phyloP scores from a whole-genome alignment of 2,329 filamentous ascomycete genomes.

The Pseudocercospora crystallina region DNA sequence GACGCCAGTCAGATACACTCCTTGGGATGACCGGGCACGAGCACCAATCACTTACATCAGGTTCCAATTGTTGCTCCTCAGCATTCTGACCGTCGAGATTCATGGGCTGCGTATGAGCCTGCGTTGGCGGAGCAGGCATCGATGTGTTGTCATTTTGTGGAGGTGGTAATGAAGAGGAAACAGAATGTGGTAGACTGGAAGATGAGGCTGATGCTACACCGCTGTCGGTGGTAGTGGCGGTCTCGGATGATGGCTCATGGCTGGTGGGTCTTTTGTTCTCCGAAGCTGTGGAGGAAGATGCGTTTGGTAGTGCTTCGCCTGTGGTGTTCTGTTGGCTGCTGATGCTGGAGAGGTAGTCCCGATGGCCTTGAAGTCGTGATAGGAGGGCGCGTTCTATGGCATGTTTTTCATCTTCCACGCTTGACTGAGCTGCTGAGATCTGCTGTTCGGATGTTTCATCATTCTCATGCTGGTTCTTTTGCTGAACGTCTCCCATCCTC shows the following conservation, averaged over 20 bases:
- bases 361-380: slow-evolving; percentile 18
- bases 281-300: neutral
- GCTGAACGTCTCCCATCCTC: no score
- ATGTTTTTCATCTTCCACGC: slow-evolving; percentile 4
- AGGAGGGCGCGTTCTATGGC: slow-evolving; percentile 21
- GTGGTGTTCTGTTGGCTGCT: neutral
- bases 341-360: slow-evolving; percentile 15
- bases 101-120: slow-evolving; percentile 3
- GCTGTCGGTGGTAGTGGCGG: slow-evolving; percentile 6
- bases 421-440: neutral
- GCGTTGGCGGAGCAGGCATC: neutral
- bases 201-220: neutral
- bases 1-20: no score
- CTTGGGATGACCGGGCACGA: no score
- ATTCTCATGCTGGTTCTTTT: no score
- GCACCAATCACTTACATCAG: slow-evolving; percentile 32
- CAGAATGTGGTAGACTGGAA: neutral
- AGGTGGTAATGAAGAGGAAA: slow-evolving; percentile 1
- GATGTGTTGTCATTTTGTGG: neutral
- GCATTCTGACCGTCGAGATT: slow-evolving; percentile 27
- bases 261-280: neutral
- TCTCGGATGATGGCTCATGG: slow-evolving; percentile 4
- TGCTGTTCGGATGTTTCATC: no score
- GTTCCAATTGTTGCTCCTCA: slow-evolving; percentile 38
- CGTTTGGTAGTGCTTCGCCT: neutral